phyloP scores from a whole-genome alignment of 2,329 filamentous ascomycete species.

The Aaosphaeria pasadenensis region DNA sequence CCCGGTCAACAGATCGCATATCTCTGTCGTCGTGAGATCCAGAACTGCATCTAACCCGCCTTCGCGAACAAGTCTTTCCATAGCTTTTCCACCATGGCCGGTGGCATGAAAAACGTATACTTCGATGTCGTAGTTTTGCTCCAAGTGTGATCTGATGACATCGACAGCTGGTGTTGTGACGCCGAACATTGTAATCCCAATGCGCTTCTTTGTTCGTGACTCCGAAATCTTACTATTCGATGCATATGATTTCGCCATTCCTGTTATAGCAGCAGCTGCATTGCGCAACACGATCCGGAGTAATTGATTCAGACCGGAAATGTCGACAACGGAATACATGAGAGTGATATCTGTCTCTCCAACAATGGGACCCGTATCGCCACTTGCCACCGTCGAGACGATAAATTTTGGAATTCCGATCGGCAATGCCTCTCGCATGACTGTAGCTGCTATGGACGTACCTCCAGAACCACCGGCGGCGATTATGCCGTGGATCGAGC shows the following conservation, averaged over 20 bases:
- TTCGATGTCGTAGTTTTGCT: conserved; percentile 45
- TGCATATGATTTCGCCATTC: conserved; percentile 52
- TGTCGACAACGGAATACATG: conserved; percentile 70
- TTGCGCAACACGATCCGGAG: conserved; percentile 59
- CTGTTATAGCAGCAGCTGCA: conserved; percentile 59
- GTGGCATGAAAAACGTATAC: conserved; percentile 69
- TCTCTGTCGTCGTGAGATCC: conserved; percentile 62
- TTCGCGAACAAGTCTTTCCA: conserved; percentile 63
- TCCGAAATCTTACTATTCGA: background rate
- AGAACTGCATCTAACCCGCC: conserved; percentile 62
- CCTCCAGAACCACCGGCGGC: conserved; percentile 62
- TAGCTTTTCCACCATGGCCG: conserved; percentile 64
- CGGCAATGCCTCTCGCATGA: conserved; percentile 61
- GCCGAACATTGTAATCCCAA: conserved; percentile 72
- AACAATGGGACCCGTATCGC: conserved; percentile 62
- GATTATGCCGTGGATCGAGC: conserved; percentile 55
- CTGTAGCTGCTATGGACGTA: conserved; percentile 57
- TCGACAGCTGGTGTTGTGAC: conserved; percentile 68
- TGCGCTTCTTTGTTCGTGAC: conserved; percentile 39
- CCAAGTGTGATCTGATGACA: conserved; percentile 50
- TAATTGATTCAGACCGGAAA: conserved; percentile 63
- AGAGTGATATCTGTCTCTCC: conserved; percentile 67
- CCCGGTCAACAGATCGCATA: conserved; percentile 49
- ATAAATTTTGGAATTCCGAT: conserved; percentile 69
- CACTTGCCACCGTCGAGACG: conserved; percentile 67